Conservation (phyloP, 2,329 filamentous ascomycete species). For the Macroventuria anomochaeta region DNA sequence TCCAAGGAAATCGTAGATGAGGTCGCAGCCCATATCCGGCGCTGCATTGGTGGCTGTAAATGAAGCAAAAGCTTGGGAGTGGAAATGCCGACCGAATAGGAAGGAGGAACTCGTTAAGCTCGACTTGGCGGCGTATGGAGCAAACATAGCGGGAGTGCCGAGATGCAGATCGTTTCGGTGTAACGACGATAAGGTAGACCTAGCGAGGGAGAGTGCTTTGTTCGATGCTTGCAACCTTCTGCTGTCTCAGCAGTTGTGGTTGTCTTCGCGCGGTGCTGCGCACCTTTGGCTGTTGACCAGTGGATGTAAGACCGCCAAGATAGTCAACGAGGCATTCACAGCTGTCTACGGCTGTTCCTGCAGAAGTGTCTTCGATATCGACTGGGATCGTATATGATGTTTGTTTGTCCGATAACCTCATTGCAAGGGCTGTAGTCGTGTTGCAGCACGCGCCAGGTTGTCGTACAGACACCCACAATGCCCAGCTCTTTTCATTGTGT, state of each 20-base stretch:
- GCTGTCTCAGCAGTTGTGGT: background rate
- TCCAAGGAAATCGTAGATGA: constrained; percentile 31
- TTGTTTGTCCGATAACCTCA: constrained; percentile 20
- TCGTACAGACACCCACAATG: constrained; percentile 2
- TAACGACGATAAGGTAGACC: constrained; percentile 20
- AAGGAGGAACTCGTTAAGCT: constrained; percentile 41
- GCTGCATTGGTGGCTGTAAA: constrained; percentile 40
- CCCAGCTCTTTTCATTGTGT: constrained; percentile 10
- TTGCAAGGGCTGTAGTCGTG: constrained; percentile 21
- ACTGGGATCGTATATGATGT: constrained; percentile 6
- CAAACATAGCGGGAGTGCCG: constrained; percentile 23
- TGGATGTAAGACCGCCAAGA: background rate
- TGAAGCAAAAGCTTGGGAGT: constrained; percentile 40
- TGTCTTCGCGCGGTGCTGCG: background rate
- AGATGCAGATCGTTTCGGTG: constrained; percentile 25
- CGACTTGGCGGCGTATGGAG: constrained; percentile 34
- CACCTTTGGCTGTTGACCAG: background rate
- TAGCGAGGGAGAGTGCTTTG: background rate
- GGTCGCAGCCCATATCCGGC: constrained; percentile 18
- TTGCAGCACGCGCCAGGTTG: constrained; percentile 12
- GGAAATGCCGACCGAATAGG: constrained; percentile 34
- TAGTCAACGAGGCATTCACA: background rate
- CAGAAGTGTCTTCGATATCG: constrained; percentile 3
- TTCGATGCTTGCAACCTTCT: background rate
- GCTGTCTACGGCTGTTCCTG: background rate